Evolutionary conservation across 208 protist genomes (phyloP), one percentile per base, ranked within the genome.

Genomic region (Wallacemonas sp.): DNA sequence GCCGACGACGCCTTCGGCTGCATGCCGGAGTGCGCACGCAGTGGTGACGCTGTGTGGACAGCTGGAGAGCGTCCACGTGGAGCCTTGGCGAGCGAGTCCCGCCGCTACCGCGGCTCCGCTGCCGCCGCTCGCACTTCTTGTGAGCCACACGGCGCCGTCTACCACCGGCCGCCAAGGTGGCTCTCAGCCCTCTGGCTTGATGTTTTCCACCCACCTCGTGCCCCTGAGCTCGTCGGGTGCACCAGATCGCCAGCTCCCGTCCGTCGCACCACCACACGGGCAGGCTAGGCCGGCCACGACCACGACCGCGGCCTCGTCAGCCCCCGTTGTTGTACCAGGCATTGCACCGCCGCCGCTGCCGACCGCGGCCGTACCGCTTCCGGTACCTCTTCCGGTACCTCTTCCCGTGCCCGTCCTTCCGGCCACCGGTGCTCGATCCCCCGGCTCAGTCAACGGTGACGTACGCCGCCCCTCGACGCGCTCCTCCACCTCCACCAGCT

Each of bases 391-490:
- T 6, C 38, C 68, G 1, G 37, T 64, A 10, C 61, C 68, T 52
- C 33, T 73, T 9, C 61, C 68, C 24, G 37, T 68, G 15, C 58
- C 66, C 22, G 46, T 63, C 5, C 38, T 60, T 48, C 42, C 19
- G 17, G 42, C 22, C 42, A 21, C 41, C 19, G 24, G 15, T n/a
- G 10, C 41, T 26, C 6, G 5, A 46, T 8, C 5, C 45, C 30
- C 17, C 26, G n/a, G n/a, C n/a, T n/a, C n/a, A n/a, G n/a, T n/a
- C n/a, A n/a, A n/a, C n/a, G n/a, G n/a, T n/a, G n/a, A n/a, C n/a
- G n/a, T n/a, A n/a, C n/a, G n/a, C n/a, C n/a, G n/a, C n/a, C n/a
- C n/a, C 10, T 46, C 67, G 1, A 58, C 58, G 2, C 36, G 42
- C 30, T 57, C 41, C 45, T 73, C n/a, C n/a, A n/a, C n/a, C n/a